Evolutionary conservation across 2,329 filamentous ascomycete genomes (phyloP), one percentile per base, ranked within the genome.

Genomic region (Exophiala dermatitidis): DNA sequence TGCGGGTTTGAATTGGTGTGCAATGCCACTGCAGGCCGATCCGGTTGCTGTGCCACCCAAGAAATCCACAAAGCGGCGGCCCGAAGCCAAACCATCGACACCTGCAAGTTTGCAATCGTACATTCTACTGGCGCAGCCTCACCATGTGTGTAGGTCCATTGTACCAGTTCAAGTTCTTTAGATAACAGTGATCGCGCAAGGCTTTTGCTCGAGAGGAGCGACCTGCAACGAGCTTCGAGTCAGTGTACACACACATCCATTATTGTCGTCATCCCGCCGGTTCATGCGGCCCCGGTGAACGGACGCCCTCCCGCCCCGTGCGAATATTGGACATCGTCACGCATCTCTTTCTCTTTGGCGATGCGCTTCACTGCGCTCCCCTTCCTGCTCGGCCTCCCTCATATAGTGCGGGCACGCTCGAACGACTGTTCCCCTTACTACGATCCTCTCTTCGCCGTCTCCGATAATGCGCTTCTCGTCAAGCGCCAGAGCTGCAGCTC

Each of bases 401-500:
- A 26, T 38, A 50, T 51, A 9, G 40, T 32, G 32, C 19, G n/a
- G 33, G 55, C 44, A 12, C 26, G 44, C 30, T 42, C 31, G 40
- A 19, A 43, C 36, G 48, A 54, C 37, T 61, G 56, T 41, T 54
- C 59, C 30, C 54, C 55, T 5, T 61, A 56, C 36, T 48, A 48
- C 42, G 47, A 58, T 34, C 48, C 57, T 30, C 45, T 60, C 8
- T 54, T 54, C 42, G 55, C 48, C 7, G 52, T 57, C 10, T 50
- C 52, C n/a, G 48, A 60, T 48, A 43, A 54, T 57, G 52, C 34
- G n/a, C 37, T 58, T 4, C 49, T 63, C 5, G 34, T 58, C 34
- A 60, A 60, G 44, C 52, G 61, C 34, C 60, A 62, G 41, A 49
- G 53, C 50, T 84, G 81, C 65, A 77, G 77, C 4, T 68, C 64